These are phyloP conservation scores for Cystobasidium onofrii DNA, from an alignment of 768 basidiomycete genomes.

Conservation along the genomic window DNA sequence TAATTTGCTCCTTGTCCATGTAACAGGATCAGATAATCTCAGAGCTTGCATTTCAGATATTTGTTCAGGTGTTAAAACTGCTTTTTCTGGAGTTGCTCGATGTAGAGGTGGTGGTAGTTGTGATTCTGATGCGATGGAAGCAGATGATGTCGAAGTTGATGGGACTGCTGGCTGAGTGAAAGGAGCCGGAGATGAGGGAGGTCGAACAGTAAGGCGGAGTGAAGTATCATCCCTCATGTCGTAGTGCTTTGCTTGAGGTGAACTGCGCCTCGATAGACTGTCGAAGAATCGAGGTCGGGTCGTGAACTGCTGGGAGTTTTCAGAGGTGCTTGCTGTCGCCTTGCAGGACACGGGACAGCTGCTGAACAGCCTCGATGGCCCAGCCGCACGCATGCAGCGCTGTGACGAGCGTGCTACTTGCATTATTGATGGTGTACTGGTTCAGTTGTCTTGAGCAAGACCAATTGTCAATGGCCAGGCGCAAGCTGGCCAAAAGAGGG, in stretches of 20 bases:
- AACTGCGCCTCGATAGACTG: neutral
- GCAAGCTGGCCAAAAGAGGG: too few species aligned
- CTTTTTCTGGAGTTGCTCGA: neutral
- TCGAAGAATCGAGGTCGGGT: slow-evolving; percentile 11
- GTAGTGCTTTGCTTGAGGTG: slow-evolving; percentile 7
- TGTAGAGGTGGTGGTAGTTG: neutral
- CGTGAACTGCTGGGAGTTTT: slow-evolving; percentile 1
- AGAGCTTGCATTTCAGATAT: slow-evolving; percentile 32
- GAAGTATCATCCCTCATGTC: neutral
- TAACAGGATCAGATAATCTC: slow-evolving; percentile 15
- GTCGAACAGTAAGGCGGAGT: slow-evolving; percentile 34
- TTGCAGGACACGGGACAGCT: neutral
- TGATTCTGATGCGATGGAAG: neutral
- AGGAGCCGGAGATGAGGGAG: slow-evolving; percentile 34
- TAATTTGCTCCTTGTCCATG: slow-evolving; percentile 33
- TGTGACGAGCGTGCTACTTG: neutral
- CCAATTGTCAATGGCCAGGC: too few species aligned
- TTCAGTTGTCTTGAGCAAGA: too few species aligned
- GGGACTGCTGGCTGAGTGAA: slow-evolving; percentile 21
- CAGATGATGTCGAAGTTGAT: neutral
- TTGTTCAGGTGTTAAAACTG: slow-evolving; percentile 16
- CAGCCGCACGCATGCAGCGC: neutral
- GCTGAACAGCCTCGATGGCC: neutral
- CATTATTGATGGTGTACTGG: neutral
- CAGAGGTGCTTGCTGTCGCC: neutral